Base-by-base conservation (phyloP, 2,329 filamentous ascomycete genomes). In the Aureobasidium namibiae region DNA sequence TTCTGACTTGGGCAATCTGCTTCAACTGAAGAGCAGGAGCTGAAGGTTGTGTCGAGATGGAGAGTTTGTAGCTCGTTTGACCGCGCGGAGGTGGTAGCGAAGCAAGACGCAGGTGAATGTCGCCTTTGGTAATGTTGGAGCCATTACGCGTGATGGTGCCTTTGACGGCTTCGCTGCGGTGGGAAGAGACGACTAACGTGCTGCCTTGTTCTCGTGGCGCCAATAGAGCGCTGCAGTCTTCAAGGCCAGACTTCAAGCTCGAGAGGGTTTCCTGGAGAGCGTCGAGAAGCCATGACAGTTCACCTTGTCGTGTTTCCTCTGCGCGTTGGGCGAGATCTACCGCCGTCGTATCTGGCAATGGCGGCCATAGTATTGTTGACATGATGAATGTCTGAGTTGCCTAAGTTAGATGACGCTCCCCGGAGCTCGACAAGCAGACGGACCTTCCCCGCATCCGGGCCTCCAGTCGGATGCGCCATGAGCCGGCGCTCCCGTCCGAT, bases 61-160 rank as follows among this genome's bases (percentile, higher is more conserved):
- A 75, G 60, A 84, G 71, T 60, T 78, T 78, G 67, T 77, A 82
- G 64, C 73, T 77, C 33, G 72, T 68, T 9, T 78, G 73, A 26
- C 80, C 81, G 49, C 76, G 78, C 46, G 78, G 77, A 59, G 77
- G 78, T 64, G 80, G 76, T 44, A 89, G 79, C 59, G 86, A 91
- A 62, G 83, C 81, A 13, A 96, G 82, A 56, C 88, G 86, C 36
- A 96, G 81, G 69, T 89, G 84, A 62, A 95, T 81, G 62, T 88
- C 87, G 65, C 91, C 92, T 72, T 95, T 96, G 63, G 95, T 87
- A 63, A 99, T 87, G 54, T 88, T 85, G n/a, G 90, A 90, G 39
- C 94, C 94, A 36, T 95, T 84, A 57, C 94, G 84, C 1, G 92
- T 97, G 61, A 97, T 41, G 34, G 49, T 49, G 14, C 54, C 44